Conservation (phyloP, 2,329 filamentous ascomycete genomes). For the Xylariaceae sp. region DNA sequence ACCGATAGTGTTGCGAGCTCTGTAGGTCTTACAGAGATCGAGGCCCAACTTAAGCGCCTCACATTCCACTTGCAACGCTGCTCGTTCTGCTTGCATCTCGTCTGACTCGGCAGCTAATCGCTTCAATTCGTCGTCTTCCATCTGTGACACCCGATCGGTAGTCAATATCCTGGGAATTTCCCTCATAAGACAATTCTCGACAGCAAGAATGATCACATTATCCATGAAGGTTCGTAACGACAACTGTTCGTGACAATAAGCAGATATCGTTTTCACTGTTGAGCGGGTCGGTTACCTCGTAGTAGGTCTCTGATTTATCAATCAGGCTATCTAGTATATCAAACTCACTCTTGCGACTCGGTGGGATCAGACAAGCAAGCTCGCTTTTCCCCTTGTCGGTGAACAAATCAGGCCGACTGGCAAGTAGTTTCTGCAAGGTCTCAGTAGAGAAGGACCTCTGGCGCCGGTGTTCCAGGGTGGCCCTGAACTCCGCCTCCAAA, state of each 20-base stretch:
- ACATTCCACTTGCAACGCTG: slow-evolving; percentile 18
- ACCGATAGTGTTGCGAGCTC: slow-evolving; percentile 11
- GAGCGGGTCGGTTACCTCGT: slow-evolving; percentile 32
- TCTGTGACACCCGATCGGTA: slow-evolving; percentile 29
- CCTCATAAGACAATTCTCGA: slow-evolving; percentile 36
- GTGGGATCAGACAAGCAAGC: slow-evolving; percentile 3
- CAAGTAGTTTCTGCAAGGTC: slow-evolving; percentile 19
- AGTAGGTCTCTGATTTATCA: slow-evolving; percentile 42
- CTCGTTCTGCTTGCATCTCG: slow-evolving; percentile 23
- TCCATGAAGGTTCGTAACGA: slow-evolving; percentile 33
- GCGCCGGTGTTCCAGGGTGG: slow-evolving; percentile 13
- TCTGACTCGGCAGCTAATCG: slow-evolving; percentile 27
- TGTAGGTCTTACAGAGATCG: slow-evolving; percentile 23
- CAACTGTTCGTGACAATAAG: slow-evolving; percentile 20
- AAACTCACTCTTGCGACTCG: slow-evolving; percentile 27
- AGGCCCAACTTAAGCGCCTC: slow-evolving; percentile 23
- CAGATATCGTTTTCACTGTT: not conserved
- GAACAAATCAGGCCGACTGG: slow-evolving; percentile 25
- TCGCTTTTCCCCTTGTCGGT: slow-evolving; percentile 19
- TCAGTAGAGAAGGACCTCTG: slow-evolving; percentile 14
- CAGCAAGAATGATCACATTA: slow-evolving; percentile 34
- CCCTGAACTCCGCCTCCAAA: slow-evolving; percentile 32
- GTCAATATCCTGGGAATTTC: slow-evolving; percentile 33
- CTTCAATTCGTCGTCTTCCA: slow-evolving; percentile 27
- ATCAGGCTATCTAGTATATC: slow-evolving; percentile 36